phyloP scores from a whole-genome alignment of 176 grass and related monocot species.

The Oryza rufipogon region DNA sequence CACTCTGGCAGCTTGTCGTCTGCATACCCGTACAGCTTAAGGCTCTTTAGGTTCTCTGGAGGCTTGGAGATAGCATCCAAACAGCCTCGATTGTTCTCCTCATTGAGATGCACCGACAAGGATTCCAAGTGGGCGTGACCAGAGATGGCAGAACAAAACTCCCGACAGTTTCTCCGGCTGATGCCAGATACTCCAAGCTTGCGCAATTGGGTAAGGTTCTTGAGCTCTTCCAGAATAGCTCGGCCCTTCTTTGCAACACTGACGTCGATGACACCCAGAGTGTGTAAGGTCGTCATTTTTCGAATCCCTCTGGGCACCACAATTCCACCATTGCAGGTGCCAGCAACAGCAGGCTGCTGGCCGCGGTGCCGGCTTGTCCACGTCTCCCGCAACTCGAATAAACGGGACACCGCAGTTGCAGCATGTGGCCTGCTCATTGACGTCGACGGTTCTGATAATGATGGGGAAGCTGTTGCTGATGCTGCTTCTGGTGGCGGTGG shows the following conservation, averaged over 20 bases:
- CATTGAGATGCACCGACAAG: background rate
- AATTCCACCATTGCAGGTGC: background rate
- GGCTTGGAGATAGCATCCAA: no score
- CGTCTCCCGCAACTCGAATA: background rate
- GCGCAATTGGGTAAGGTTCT: background rate
- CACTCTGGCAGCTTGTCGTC: background rate
- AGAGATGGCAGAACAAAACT: background rate
- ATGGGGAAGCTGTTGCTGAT: no score
- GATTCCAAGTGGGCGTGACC: background rate
- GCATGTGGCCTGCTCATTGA: no score
- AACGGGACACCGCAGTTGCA: no score
- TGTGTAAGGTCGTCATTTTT: background rate
- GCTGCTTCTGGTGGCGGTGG: no score
- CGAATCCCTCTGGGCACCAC: background rate
- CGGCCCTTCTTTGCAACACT: no score
- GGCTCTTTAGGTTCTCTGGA: background rate
- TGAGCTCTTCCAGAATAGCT: background rate
- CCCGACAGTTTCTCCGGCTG: no score
- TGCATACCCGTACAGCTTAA: background rate
- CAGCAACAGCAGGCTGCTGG: no score
- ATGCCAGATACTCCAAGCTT: background rate
- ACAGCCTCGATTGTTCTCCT: no score
- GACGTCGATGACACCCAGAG: slow-evolving; percentile 1
- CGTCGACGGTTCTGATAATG: no score
- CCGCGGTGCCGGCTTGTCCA: background rate